phyloP scores from a whole-genome alignment of 2,329 filamentous ascomycete genomes.

The Verticillium alfalfae region DNA sequence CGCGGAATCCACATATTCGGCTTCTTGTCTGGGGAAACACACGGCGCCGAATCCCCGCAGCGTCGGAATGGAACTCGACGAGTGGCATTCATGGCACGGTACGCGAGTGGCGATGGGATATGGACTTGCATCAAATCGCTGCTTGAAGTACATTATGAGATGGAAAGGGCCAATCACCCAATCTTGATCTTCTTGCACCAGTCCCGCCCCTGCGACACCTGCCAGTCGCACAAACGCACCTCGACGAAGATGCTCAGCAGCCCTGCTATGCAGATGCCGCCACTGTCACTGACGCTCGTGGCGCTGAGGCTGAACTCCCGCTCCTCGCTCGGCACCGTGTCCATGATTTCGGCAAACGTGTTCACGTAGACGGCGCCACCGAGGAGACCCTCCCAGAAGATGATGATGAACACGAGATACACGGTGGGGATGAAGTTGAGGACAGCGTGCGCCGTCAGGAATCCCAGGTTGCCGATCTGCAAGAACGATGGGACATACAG shows the following conservation, averaged over 20 bases:
- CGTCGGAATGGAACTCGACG: background rate
- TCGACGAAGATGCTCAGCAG: conserved; percentile 81
- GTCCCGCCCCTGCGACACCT: conserved; percentile 72
- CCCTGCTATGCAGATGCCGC: conserved; percentile 82
- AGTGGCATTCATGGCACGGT: too few species aligned
- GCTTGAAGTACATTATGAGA: background rate
- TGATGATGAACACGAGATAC: conserved; percentile 75
- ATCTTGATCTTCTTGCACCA: conserved; percentile 59
- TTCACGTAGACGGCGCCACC: conserved; percentile 93
- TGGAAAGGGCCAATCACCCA: conserved; percentile 15
- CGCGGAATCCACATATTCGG: background rate
- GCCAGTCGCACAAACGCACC: conserved; percentile 74
- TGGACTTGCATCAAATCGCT: background rate
- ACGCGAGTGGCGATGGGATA: background rate
- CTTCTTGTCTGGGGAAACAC: background rate
- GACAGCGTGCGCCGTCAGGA: conserved; percentile 73
- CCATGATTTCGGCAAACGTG: conserved; percentile 90
- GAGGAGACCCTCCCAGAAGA: conserved; percentile 92
- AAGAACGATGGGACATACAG: conserved; percentile 80
- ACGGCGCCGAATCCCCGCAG: background rate
- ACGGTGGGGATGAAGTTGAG: conserved; percentile 78
- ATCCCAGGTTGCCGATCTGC: conserved; percentile 69
- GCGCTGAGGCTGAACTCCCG: conserved; percentile 88
- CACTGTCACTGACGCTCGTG: conserved; percentile 88
- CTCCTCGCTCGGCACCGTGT: conserved; percentile 69